phyloP scores from a whole-genome alignment of 2,329 filamentous ascomycete species.

The Neofusicoccum ribis region DNA sequence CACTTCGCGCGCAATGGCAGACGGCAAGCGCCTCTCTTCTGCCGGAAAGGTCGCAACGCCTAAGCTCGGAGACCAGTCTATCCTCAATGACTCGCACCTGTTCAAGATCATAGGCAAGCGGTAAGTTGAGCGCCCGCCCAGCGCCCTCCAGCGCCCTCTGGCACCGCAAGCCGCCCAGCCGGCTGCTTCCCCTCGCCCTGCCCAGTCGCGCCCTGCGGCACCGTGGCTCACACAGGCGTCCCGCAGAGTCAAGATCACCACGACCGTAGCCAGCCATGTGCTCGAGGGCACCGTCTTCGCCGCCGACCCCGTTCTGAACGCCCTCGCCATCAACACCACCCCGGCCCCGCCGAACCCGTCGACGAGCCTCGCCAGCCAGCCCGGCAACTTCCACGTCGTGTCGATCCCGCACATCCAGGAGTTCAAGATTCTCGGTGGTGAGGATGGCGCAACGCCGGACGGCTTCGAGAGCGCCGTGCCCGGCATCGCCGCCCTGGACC shows the following conservation, averaged over 20 bases:
- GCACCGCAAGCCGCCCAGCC: neutral
- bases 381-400: slow-evolving; percentile 61
- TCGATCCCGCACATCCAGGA: slow-evolving; percentile 59
- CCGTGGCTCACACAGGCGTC: slow-evolving; percentile 1
- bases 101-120: slow-evolving; percentile 62
- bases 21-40: slow-evolving; percentile 59
- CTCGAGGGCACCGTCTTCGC: slow-evolving; percentile 65
- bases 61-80: slow-evolving; percentile 38
- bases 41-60: slow-evolving; percentile 56
- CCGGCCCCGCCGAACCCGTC: slow-evolving; percentile 45
- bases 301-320: slow-evolving; percentile 60
- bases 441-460: slow-evolving; percentile 30
- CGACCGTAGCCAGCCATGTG: slow-evolving; percentile 40
- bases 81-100: slow-evolving; percentile 37
- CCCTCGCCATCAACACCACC: slow-evolving; percentile 61
- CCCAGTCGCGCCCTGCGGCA: neutral
- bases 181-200: neutral
- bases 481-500: slow-evolving; percentile 54
- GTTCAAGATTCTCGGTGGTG: slow-evolving; percentile 54
- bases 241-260: slow-evolving; percentile 58
- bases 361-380: slow-evolving; percentile 39
- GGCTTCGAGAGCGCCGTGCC: slow-evolving; percentile 48
- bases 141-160: neutral
- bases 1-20: slow-evolving; percentile 48
- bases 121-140: slow-evolving; percentile 43